Evolutionary conservation across 73 alveolate species (phyloP).

Genomic region (Paramecium bursaria): DNA sequence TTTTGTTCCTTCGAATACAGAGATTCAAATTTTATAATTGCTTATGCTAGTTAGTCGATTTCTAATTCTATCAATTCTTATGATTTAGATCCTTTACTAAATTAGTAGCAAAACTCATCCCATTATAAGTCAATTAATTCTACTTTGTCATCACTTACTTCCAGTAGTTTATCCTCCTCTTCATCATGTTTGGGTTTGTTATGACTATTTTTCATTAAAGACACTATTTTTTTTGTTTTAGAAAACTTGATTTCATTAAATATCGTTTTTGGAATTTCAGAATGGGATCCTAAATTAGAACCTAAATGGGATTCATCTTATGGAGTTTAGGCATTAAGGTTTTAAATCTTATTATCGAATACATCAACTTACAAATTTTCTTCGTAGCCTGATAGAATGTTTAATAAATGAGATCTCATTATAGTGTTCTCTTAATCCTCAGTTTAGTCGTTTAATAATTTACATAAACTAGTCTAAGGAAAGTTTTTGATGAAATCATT

Average conservation of each 20-base stretch:
- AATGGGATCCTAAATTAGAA: too few species aligned
- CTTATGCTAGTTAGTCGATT: conserved; percentile 43
- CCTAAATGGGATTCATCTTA: not conserved
- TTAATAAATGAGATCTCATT: not conserved
- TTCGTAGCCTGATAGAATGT: not conserved
- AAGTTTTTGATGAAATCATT: not conserved
- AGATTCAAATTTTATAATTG: conserved; percentile 48
- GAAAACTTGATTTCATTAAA: not conserved
- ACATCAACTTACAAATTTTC: conserved; percentile 4
- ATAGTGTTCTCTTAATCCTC: conserved; percentile 6
- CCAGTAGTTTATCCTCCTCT: conserved; percentile 2
- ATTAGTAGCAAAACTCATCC: conserved; percentile 15
- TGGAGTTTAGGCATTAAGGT: not conserved
- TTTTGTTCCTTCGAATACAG: conserved; percentile 35
- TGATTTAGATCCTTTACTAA: not conserved
- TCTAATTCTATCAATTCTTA: conserved; percentile 10
- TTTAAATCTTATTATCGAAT: too few species aligned
- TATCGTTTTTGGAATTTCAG: conserved; percentile 37
- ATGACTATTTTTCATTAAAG: not conserved
- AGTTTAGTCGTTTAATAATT: not conserved
- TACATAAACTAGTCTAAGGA: not conserved
- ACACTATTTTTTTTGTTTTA: not conserved
- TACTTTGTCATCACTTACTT: conserved; percentile 5
- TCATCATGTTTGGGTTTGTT: not conserved
- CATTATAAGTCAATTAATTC: conserved; percentile 8